phyloP scores from a whole-genome alignment of 495 filamentous ascomycete species.

The Penicillium chermesinum region DNA sequence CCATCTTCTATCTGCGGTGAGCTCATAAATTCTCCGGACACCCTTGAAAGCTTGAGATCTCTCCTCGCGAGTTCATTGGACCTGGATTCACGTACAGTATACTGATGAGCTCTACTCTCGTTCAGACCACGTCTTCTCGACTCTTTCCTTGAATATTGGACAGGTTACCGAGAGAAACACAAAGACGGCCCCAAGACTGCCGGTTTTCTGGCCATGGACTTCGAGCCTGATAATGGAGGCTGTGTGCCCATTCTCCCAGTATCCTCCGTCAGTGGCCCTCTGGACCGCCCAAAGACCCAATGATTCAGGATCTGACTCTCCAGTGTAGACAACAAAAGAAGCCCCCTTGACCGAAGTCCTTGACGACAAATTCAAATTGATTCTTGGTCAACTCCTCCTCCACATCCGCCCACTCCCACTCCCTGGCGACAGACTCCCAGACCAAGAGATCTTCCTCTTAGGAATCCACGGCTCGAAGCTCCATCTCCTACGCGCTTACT shows the following conservation, averaged over 20 bases:
- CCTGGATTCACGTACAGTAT: too few species aligned
- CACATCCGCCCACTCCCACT: slow-evolving; percentile 17
- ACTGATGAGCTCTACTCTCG: not conserved
- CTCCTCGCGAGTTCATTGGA: too few species aligned
- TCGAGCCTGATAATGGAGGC: slow-evolving; percentile 3
- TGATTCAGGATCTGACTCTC: too few species aligned
- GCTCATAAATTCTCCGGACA: too few species aligned
- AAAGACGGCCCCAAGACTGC: slow-evolving; percentile 19
- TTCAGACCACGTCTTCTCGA: slow-evolving; percentile 18
- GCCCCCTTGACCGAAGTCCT: slow-evolving; percentile 13
- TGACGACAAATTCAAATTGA: slow-evolving; percentile 24
- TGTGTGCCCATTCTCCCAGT: slow-evolving; percentile 18
- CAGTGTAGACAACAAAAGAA: slow-evolving; percentile 19
- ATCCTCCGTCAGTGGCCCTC: slow-evolving; percentile 13
- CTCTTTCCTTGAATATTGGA: slow-evolving; percentile 27
- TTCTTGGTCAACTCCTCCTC: slow-evolving; percentile 23
- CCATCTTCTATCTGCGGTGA: slow-evolving; percentile 19
- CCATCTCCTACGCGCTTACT: slow-evolving; percentile 27
- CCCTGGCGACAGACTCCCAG: slow-evolving; percentile 24
- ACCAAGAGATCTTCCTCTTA: slow-evolving; percentile 31
- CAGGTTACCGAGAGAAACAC: slow-evolving; percentile 24
- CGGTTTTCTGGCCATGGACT: slow-evolving; percentile 19
- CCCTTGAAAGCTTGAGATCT: too few species aligned
- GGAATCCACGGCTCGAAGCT: slow-evolving; percentile 28
- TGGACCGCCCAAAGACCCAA: too few species aligned